A percentile compares a stretch with the other conserved stretches of the same genome.
These are phyloP conservation scores for Raddia distichophylla DNA, from an alignment of 176 grass and related monocot genomes.

Conservation along the genomic window DNA sequence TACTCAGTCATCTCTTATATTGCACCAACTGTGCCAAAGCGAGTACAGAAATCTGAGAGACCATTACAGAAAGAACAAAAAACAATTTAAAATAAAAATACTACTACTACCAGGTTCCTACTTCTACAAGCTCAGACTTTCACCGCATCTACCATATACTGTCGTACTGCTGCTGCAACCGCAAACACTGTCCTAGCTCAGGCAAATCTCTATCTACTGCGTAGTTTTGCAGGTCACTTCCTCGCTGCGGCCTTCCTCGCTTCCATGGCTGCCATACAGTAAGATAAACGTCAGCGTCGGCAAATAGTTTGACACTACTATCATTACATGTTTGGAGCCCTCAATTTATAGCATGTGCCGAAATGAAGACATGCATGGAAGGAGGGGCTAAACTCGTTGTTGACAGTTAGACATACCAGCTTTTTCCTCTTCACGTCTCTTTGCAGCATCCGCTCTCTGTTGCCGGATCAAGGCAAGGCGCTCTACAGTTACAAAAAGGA, in stretches of 20 bases:
- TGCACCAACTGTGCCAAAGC: background rate
- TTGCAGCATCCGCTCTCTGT: conserved; percentile 87
- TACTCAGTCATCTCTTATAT: background rate
- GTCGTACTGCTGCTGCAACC: background rate
- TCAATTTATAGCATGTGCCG: background rate
- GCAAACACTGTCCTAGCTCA: background rate
- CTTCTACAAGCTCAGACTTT: background rate
- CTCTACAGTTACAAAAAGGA: conserved; percentile 49
- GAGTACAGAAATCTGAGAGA: background rate
- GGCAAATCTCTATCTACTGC: background rate
- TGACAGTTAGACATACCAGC: conserved; percentile 53
- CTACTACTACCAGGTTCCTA: background rate
- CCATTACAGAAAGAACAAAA: background rate
- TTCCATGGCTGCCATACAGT: conserved; percentile 63
- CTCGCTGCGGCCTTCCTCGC: conserved; percentile 64
- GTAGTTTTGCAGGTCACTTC: conserved; percentile 44
- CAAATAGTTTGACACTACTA: background rate
- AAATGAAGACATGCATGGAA: background rate
- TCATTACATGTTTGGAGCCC: background rate
- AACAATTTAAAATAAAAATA: too few relatives aligned
- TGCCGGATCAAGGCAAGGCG: conserved; percentile 68
- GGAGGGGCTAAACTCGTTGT: background rate
- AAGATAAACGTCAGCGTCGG: conserved; percentile 18
- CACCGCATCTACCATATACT: background rate
- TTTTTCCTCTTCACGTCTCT: conserved; percentile 83